These are phyloP conservation scores for Clonostachys solani DNA, from an alignment of 2,329 filamentous ascomycete genomes.

Conservation along the genomic window DNA sequence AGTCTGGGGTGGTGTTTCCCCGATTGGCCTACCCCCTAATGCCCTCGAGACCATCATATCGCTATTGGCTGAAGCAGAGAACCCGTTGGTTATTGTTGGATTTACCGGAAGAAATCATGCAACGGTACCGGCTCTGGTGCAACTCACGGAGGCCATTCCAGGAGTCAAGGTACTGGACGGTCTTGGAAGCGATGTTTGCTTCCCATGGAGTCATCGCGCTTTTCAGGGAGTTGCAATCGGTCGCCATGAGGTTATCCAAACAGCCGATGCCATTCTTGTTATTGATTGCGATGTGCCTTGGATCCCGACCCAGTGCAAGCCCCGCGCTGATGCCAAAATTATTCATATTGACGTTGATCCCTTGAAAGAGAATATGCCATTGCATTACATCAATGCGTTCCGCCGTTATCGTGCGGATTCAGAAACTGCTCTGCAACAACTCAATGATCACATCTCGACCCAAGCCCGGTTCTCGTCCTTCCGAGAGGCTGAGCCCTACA, in stretches of 20 bases:
- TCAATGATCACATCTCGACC: slow-evolving; percentile 56
- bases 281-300: slow-evolving; percentile 90
- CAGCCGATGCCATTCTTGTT: slow-evolving; percentile 80
- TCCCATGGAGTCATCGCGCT: slow-evolving; percentile 65
- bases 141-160: slow-evolving; percentile 63
- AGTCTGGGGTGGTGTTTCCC: slow-evolving; percentile 67
- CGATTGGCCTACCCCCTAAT: slow-evolving; percentile 50
- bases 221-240: slow-evolving; percentile 73
- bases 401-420: slow-evolving; percentile 65
- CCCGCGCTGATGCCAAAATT: slow-evolving; percentile 44
- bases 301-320: slow-evolving; percentile 73
- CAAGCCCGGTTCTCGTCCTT: too few species aligned
- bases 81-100: slow-evolving; percentile 68
- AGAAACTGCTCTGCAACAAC: slow-evolving; percentile 61
- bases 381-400: slow-evolving; percentile 68
- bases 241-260: slow-evolving; percentile 64
- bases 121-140: slow-evolving; percentile 56
- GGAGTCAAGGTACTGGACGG: slow-evolving; percentile 70
- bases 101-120: slow-evolving; percentile 67
- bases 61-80: slow-evolving; percentile 57
- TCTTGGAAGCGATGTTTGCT: slow-evolving; percentile 77
- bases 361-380: slow-evolving; percentile 67
- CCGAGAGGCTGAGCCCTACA: slow-evolving; percentile 52
- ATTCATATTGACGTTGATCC: slow-evolving; percentile 65
- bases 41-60: slow-evolving; percentile 56